Base-by-base conservation (phyloP, 2,329 filamentous ascomycete species). In the Microsporum audouinii region DNA sequence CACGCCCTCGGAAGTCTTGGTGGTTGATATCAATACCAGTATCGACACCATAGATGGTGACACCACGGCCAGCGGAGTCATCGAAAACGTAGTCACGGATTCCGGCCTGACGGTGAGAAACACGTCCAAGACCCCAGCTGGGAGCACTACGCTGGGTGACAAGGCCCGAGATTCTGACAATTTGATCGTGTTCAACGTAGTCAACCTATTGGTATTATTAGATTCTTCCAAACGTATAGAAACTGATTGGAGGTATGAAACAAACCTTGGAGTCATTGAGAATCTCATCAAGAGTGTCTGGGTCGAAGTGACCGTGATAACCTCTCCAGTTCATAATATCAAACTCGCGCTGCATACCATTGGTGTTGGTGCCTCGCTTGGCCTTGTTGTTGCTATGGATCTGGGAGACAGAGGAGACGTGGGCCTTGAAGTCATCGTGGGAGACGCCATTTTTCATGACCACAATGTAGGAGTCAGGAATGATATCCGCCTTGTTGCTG, bases 1-100 rank as follows among this genome's bases (percentile, higher is more conserved):
- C 73, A 60, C 74, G 72, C 49, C 72, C 73, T 2, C 64, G 69
- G 53, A 76, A 76, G 43, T 75, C 72, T 14, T 64, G 4, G 60
- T 76, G 71, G 3, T 62, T 53, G n/a, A 66, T 67, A 47, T 72
- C 70, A 62, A 76, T 73, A 31, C 74, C 73, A n/a, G 68, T 74
- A 62, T 76, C 74, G 36, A 76, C 69, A 7, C 74, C 68, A 43
- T 76, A 76, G 43, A 69, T 69, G 49, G 69, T 71, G 56, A 71
- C 70, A 39, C 70, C 73, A 6, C 68, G 60, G 34, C 74, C 73
- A n/a, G 71, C 72, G 34, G 63, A 67, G 14, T 66, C 66, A 63
- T 76, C 74, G 53, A 74, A 76, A 58, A 69, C 61, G 62, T 76
- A 76, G 62, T 68, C 63, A 27, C 65, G 68, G 63, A 63, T 63